Conservation (phyloP, 78 protist genomes). For the Dictyostelium citrinum region DNA sequence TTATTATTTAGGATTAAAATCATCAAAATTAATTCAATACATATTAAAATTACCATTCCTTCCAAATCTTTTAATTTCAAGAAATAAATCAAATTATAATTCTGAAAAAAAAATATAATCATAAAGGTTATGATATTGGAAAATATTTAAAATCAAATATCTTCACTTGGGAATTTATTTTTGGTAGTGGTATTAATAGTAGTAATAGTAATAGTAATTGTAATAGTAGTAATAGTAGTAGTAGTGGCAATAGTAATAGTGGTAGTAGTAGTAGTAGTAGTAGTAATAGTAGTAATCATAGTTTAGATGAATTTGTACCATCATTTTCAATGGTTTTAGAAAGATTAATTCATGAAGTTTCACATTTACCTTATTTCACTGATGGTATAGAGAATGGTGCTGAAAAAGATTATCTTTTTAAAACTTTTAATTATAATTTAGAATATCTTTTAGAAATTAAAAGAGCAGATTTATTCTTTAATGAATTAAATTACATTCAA, state of each 20-base stretch:
- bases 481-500: not conserved
- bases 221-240: no score
- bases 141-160: not conserved
- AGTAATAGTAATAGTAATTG: no score
- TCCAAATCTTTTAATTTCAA: not conserved
- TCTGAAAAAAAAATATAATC: not conserved
- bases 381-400: not conserved
- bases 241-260: no score
- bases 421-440: not conserved
- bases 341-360: not conserved
- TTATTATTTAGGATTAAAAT: not conserved
- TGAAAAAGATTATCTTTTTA: not conserved
- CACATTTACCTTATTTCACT: not conserved
- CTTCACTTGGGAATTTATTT: not conserved
- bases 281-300: not conserved
- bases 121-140: not conserved
- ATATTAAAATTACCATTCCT: not conserved
- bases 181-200: not conserved
- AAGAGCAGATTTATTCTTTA: not conserved
- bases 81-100: not conserved
- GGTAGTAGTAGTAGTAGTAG: no score
- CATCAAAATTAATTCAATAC: not conserved
- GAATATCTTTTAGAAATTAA: not conserved
- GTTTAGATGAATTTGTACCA: not conserved
- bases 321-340: not conserved